Evolutionary conservation across 257 asterid genomes (phyloP).

Genomic region (Solanum clarkiae): DNA sequence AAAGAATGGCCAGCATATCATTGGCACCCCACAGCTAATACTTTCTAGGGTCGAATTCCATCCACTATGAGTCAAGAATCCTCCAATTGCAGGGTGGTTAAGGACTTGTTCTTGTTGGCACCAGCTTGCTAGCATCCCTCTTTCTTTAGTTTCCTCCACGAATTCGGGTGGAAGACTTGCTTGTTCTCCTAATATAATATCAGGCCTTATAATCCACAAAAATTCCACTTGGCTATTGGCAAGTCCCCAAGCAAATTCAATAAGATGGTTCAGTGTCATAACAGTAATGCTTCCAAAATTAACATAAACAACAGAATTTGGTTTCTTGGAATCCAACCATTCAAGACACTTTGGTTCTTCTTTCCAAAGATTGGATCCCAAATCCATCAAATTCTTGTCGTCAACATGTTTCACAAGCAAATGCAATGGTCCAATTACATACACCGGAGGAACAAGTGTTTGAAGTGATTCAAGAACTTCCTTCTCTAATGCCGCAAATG

Average conservation of each 20-base stretch:
- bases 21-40: slow-evolving; percentile 5
- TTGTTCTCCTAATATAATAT: not conserved
- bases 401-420: not conserved
- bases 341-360: slow-evolving; percentile 1
- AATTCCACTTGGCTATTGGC: slow-evolving; percentile 2
- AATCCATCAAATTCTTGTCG: not conserved
- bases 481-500: not conserved
- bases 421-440: not conserved
- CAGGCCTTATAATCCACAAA: slow-evolving; percentile 9
- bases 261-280: not conserved
- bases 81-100: slow-evolving; percentile 1
- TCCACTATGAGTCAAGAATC: slow-evolving; percentile 5
- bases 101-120: slow-evolving; percentile 9
- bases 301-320: slow-evolving; percentile 8
- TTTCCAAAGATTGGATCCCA: slow-evolving; percentile 8
- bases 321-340: slow-evolving; percentile 3
- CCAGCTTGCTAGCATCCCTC: slow-evolving; percentile 5
- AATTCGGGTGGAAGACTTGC: not conserved
- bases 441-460: not conserved
- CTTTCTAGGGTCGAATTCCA: slow-evolving; percentile 11
- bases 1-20: slow-evolving; percentile 14
- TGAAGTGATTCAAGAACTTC: not conserved
- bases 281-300: slow-evolving; percentile 7
- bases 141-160: slow-evolving; percentile 1
- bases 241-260: slow-evolving; percentile 9